phyloP scores from a whole-genome alignment of 2,329 filamentous ascomycete species.

The Aspergillus pseudoglaucus region DNA sequence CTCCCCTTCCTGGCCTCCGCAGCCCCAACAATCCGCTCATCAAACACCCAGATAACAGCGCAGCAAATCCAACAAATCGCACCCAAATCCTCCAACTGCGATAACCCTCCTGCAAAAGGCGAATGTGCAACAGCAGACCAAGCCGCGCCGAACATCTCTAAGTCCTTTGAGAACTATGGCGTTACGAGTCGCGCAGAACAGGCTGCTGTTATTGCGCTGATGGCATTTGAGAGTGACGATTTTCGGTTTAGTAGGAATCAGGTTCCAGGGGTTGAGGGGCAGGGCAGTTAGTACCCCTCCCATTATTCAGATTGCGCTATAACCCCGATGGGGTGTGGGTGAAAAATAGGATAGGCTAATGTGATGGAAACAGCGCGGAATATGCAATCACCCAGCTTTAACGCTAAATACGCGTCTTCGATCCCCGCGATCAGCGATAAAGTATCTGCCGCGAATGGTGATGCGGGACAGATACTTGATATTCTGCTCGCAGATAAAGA shows the following conservation, averaged over 20 bases:
- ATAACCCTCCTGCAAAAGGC: conserved; percentile 35
- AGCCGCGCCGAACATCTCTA: conserved; percentile 53
- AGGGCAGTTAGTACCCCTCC: conserved; percentile 48
- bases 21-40: conserved; percentile 1
- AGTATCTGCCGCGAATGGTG: conserved; percentile 26
- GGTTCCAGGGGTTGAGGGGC: conserved; percentile 52
- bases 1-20: conserved; percentile 13
- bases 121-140: conserved; percentile 63
- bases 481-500: conserved; percentile 44
- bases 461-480: conserved; percentile 41
- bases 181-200: conserved; percentile 54
- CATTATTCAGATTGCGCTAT: not conserved
- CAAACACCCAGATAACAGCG: conserved; percentile 15
- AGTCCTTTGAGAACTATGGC: conserved; percentile 52
- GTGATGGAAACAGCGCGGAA: conserved; percentile 44
- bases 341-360: not conserved
- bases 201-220: conserved; percentile 63
- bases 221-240: conserved; percentile 63
- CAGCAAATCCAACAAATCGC: conserved; percentile 42
- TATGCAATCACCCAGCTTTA: conserved; percentile 56
- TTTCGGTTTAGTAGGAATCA: conserved; percentile 68
- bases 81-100: conserved; percentile 53
- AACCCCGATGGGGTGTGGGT: not conserved
- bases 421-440: conserved; percentile 39
- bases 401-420: conserved; percentile 48